Evolutionary conservation across 148 eudicot genomes (phyloP), one percentile per base, ranked within the genome.

Genomic region (Beta vulgaris): DNA sequence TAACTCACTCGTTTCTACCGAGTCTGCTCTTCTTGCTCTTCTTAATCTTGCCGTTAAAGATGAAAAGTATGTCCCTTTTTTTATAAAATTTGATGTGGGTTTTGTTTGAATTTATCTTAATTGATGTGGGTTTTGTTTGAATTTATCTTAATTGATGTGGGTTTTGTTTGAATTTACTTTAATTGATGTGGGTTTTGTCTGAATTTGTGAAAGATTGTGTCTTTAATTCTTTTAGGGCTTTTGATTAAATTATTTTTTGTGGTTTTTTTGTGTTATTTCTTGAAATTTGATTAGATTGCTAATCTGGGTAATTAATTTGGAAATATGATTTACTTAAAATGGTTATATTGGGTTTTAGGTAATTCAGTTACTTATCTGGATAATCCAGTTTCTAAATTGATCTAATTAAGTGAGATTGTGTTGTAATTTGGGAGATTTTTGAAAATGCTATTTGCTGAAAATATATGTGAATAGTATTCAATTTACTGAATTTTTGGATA

Each of bases 21-120:
- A 91, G 77, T 84, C 93, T 14, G 99, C 98, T 12, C 90, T 96
- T 3, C 89, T 90, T 26, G 98, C 99, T 2, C 87, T 96, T 49
- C 97, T 96, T 63, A 96, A 96, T 68, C 97, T 96, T 67, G 97
- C 99, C 70, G 99, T 96, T 65, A 92, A 96, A 78, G 97, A 96
- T 63, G 98, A 94, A 85, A 80, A 77, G 98, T 94, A 72, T 64
- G 87, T 75, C 48, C 15, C 14, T 5, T 37, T 31, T 25, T 34
- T 64, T 55, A 15, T 5, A 18, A 35, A 4, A 19, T 25, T 58
- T 40, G n/a, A n/a, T n/a, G n/a, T n/a, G n/a, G n/a, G n/a, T n/a
- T n/a, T 18, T 43, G 7, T 3, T 26, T 32, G 16, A 13, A n/a
- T 59, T 68, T 43, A 18, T 42, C 35, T 59, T 26, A 59, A 59